A percentile compares a stretch with the other conserved stretches of the same genome.
phyloP scores from a whole-genome alignment of 2,329 filamentous ascomycete genomes.

The Cadophora luteo-olivacea region DNA sequence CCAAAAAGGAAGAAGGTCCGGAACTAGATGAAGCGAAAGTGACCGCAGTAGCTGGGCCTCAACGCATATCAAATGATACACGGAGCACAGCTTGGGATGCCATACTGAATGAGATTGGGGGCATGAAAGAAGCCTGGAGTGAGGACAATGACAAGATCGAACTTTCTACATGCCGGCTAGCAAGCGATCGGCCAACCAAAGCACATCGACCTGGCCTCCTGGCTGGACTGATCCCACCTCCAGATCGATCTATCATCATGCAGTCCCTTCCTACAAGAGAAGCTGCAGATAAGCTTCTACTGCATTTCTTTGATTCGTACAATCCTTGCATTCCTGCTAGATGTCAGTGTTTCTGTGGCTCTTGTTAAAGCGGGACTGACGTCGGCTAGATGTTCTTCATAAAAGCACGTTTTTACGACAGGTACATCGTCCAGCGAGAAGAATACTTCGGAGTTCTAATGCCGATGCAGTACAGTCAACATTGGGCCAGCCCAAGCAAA shows the following conservation, averaged over 20 bases:
- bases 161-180: conserved; percentile 42
- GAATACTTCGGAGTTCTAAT: background rate
- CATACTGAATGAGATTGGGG: conserved; percentile 57
- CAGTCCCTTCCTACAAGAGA: conserved; percentile 54
- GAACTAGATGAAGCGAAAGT: conserved; percentile 1
- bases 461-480: conserved; percentile 49
- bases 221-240: conserved; percentile 46
- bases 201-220: conserved; percentile 37
- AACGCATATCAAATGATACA: conserved; percentile 31
- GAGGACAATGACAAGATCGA: conserved; percentile 47
- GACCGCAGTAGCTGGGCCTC: conserved; percentile 26
- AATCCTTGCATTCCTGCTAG: conserved; percentile 57
- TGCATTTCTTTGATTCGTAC: conserved; percentile 59
- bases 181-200: conserved; percentile 13
- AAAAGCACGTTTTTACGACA: conserved; percentile 55
- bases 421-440: conserved; percentile 37
- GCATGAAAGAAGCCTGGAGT: conserved; percentile 41
- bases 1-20: background rate
- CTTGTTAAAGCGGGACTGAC: conserved; percentile 19
- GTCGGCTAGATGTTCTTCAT: conserved; percentile 56
- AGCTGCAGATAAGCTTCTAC: conserved; percentile 56
- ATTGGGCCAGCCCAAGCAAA: conserved; percentile 52
- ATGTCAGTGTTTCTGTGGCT: conserved; percentile 20
- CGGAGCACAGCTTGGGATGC: conserved; percentile 64
- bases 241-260: conserved; percentile 52